A percentile compares a stretch with the other conserved stretches of the same genome.
Evolutionary conservation across 2,329 filamentous ascomycete genomes (phyloP).

Genomic region (Xylaria sp.): DNA sequence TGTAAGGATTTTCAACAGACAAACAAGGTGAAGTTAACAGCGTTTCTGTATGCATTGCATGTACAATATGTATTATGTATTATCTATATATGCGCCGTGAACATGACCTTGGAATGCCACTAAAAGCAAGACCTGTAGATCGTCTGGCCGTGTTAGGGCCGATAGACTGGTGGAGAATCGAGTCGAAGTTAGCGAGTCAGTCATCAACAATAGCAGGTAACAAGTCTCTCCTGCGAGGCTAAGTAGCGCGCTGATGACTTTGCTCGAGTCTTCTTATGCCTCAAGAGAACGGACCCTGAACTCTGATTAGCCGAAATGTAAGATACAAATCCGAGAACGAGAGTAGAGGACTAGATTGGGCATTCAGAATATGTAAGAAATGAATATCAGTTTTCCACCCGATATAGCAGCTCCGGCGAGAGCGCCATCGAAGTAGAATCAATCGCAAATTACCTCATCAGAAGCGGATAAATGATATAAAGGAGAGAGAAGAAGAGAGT

Average conservation of each 20-base stretch:
- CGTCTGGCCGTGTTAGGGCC: neutral
- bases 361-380: conserved; percentile 99
- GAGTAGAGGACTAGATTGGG: conserved; percentile 26
- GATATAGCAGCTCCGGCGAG: conserved; percentile 92
- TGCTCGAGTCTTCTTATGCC: neutral
- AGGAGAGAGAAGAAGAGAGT: neutral
- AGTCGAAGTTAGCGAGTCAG: neutral
- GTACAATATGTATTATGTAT: conserved; percentile 11
- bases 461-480: conserved; percentile 31
- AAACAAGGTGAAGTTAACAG: neutral
- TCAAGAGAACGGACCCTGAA: neutral
- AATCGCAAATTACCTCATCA: conserved; percentile 99
- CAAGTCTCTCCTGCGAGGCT: too few relatives aligned
- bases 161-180: neutral
- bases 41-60: conserved; percentile 6
- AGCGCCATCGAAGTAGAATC: conserved; percentile 84
- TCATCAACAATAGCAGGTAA: neutral
- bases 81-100: neutral
- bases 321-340: neutral
- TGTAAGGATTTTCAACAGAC: neutral
- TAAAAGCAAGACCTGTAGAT: neutral
- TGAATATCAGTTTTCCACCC: conserved; percentile 83
- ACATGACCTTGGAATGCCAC: neutral
- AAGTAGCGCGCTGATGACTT: neutral
- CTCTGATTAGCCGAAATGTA: conserved; percentile 29